Conservation (phyloP, 768 basidiomycete species). For the Chalciporus piperatus region DNA sequence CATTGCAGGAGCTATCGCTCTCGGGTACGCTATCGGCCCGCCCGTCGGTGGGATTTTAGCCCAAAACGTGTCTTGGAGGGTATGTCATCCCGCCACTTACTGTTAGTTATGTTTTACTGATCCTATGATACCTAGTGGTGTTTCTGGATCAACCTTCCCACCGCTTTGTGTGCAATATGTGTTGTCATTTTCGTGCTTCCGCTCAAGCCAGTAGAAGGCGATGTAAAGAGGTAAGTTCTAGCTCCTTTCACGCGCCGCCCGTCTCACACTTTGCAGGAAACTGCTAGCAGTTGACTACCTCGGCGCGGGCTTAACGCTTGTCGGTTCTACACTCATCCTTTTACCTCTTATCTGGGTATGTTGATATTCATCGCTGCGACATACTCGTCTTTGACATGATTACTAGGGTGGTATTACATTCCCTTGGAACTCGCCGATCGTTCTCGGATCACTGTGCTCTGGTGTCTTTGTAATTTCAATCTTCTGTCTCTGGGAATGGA, state of each 20-base stretch:
- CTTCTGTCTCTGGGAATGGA: constrained; percentile 75
- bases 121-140: constrained; percentile 50
- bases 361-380: background rate
- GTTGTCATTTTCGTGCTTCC: constrained; percentile 65
- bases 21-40: constrained; percentile 67
- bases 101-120: background rate
- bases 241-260: too few species aligned
- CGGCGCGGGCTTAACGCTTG: constrained; percentile 56
- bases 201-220: constrained; percentile 63
- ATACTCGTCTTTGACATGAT: constrained; percentile 1
- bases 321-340: constrained; percentile 60
- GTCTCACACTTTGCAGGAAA: constrained; percentile 41
- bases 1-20: constrained; percentile 50
- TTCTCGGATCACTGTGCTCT: constrained; percentile 57
- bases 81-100: constrained; percentile 28
- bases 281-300: constrained; percentile 63
- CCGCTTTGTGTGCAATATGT: constrained; percentile 50
- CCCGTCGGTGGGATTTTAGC: constrained; percentile 64
- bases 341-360: constrained; percentile 71
- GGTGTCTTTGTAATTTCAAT: constrained; percentile 51
- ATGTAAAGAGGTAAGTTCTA: constrained; percentile 43
- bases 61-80: constrained; percentile 61
- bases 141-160: constrained; percentile 69
- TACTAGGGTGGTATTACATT: constrained; percentile 67
- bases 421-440: constrained; percentile 65